Base-by-base conservation (phyloP, 345 rosid genomes). In the Excoecaria agallocha region DNA sequence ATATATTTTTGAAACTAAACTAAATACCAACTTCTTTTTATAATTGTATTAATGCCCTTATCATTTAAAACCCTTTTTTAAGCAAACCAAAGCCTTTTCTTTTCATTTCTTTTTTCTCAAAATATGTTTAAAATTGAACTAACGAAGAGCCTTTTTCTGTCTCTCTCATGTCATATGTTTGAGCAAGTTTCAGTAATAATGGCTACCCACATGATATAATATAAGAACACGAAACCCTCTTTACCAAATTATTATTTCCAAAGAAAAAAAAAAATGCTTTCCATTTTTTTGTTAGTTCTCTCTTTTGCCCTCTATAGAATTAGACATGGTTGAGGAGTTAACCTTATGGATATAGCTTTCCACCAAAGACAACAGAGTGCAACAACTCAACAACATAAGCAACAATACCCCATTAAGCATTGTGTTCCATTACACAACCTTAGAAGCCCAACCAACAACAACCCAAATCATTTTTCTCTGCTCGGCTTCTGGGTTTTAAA, bases 271-370 rank as follows among this genome's bases (percentile, higher is more conserved):
- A 22, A 20, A 7, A 15, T 62, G 19, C 19, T 19, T 62, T 37
- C 5, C 39, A 15, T 63, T 43, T 61, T 60, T 54, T 12, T 1
- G 43, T 39, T 24, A 38, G 52, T 71, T 79, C 76, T 37, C 77
- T 76, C 72, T 69, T 81, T 70, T 41, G 79, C 52, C 82, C 74
- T 72, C 65, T 69, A 50, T 30, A 10, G 55, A 64, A 63, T 73
- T 46, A 62, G 83, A 74, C 51, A 83, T 86, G 89, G 81, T 83
- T 69, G 74, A 50, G 76, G 0, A 5, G 1, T 50, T 35, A 30
- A 64, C 79, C 72, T 79, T 80, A 85, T 82, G 90, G 88, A 80
- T 74, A 76, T 73, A 73, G 82, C 84, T 85, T 81, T 83, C 85
- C 66, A 58, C 80, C 81, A 83, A 82, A 91, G 60, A 79, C 71